A percentile compares a stretch with the other conserved stretches of the same genome.
Conservation (phyloP, 441 rosid genomes). For the Metrosideros polymorpha region DNA sequence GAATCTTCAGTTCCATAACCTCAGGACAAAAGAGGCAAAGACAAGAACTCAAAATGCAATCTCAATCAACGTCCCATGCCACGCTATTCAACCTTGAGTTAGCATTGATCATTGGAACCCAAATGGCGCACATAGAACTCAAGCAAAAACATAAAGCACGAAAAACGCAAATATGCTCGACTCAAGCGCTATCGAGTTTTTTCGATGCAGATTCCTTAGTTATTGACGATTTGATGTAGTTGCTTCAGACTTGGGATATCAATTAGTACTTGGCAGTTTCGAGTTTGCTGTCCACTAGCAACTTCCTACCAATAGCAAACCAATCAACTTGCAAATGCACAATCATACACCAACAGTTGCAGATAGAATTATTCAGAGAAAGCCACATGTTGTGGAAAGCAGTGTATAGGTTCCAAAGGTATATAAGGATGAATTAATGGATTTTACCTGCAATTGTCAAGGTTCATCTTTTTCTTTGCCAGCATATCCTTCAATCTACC, state of each 20-base stretch:
- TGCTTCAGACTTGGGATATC: not conserved
- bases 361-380: not conserved
- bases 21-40: not conserved
- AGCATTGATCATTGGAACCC: not conserved
- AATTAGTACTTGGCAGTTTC: not conserved
- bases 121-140: not conserved
- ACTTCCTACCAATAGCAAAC: not conserved
- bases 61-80: not conserved
- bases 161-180: not conserved
- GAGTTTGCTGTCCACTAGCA: not conserved
- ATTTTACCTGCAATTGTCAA: slow-evolving; percentile 70
- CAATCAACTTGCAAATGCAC: not conserved
- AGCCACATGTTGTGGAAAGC: not conserved
- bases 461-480: slow-evolving; percentile 84
- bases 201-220: not conserved
- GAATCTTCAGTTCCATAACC: not conserved
- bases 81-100: not conserved
- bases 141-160: not conserved
- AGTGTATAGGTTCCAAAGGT: not conserved
- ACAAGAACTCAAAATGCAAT: not conserved
- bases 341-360: not conserved
- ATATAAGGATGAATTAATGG: not conserved
- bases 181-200: not conserved
- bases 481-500: slow-evolving; percentile 88
- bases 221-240: not conserved